A percentile compares a stretch with the other conserved stretches of the same genome.
These are phyloP conservation scores for Xylaria grammica DNA, from an alignment of 495 filamentous ascomycete genomes.

Conservation along the genomic window DNA sequence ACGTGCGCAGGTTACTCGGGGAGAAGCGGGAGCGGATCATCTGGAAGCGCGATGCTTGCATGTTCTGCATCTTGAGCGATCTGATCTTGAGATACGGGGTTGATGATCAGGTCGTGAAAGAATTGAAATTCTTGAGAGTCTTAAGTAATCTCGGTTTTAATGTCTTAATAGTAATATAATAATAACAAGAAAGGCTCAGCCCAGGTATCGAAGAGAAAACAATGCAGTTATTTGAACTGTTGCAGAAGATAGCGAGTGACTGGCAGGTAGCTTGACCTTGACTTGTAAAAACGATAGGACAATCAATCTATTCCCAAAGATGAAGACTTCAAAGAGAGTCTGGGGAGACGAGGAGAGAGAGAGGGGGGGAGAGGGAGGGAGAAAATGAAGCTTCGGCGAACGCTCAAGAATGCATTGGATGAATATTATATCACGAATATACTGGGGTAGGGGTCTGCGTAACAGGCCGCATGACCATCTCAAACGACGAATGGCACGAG, in stretches of 20 bases:
- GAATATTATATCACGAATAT: constrained; percentile 8
- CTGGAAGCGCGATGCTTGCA: constrained; percentile 57
- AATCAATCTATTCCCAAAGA: neutral
- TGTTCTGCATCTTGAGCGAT: constrained; percentile 33
- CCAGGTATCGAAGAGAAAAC: constrained; percentile 32
- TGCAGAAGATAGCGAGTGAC: constrained; percentile 31
- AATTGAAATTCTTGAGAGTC: too few relatives aligned
- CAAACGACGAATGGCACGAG: constrained; percentile 17
- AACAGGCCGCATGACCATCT: constrained; percentile 22
- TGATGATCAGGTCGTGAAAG: too few relatives aligned
- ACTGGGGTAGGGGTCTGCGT: constrained; percentile 7
- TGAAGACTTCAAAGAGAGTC: constrained; percentile 28
- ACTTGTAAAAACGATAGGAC: constrained; percentile 24
- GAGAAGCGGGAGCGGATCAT: constrained; percentile 55
- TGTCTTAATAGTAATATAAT: too few relatives aligned
- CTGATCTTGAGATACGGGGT: too few relatives aligned
- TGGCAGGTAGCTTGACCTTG: constrained; percentile 28
- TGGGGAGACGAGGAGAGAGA: constrained; percentile 25
- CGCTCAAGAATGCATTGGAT: neutral
- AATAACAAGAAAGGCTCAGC: constrained; percentile 42
- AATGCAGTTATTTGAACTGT: constrained; percentile 12
- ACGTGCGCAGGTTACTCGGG: constrained; percentile 50
- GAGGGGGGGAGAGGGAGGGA: neutral
- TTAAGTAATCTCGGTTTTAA: too few relatives aligned
- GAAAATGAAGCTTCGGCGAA: constrained; percentile 4